Conservation (phyloP, 176 grass and related monocot species). For the Cenchrus americanus region DNA sequence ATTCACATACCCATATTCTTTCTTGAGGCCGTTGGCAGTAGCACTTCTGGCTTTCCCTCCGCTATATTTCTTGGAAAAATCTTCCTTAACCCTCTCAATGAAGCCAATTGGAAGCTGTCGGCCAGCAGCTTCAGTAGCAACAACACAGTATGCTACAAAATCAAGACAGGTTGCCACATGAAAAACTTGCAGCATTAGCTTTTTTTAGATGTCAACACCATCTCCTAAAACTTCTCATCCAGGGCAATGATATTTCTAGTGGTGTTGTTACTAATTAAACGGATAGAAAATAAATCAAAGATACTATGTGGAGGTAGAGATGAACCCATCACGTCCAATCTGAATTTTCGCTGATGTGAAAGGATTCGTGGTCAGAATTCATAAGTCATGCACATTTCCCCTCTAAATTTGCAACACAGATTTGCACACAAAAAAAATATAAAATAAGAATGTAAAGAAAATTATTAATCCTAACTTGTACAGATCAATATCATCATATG, state of each 20-base stretch:
- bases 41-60: conserved; percentile 79
- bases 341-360: neutral
- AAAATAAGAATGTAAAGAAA: neutral
- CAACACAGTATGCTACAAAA: conserved; percentile 82
- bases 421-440: neutral
- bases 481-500: neutral
- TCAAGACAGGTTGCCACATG: neutral
- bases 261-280: neutral
- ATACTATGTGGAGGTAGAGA: neutral
- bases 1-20: conserved; percentile 74
- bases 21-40: conserved; percentile 68
- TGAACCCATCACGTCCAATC: neutral
- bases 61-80: conserved; percentile 80
- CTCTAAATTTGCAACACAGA: neutral
- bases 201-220: neutral
- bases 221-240: neutral
- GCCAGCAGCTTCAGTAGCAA: conserved; percentile 73
- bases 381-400: neutral
- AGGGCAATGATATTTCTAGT: neutral
- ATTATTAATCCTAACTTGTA: neutral
- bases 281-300: neutral
- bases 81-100: conserved; percentile 87
- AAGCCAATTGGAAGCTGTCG: conserved; percentile 74
- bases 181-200: neutral
- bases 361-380: neutral